Evolutionary conservation across 108 stramenopile species (phyloP).

Genomic region (Cyclotella sp.): DNA sequence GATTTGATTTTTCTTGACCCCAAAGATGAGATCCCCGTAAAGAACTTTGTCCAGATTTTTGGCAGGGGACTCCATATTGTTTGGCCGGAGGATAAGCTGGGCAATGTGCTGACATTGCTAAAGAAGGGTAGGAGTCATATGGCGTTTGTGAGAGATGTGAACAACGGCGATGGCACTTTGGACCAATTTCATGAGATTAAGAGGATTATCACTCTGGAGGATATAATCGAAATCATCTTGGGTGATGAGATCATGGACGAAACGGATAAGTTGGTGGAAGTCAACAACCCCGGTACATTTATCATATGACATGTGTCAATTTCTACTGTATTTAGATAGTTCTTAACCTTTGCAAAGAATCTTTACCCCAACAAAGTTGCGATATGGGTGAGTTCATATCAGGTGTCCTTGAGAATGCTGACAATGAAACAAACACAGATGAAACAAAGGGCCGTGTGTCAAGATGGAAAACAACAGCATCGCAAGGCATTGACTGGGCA

Average conservation of each 20-base stretch:
- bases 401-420: constrained; percentile 28
- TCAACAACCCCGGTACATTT: constrained; percentile 45
- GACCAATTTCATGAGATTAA: constrained; percentile 95
- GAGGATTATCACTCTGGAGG: constrained; percentile 98
- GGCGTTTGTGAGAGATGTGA: constrained; percentile 95
- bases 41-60: constrained; percentile 94
- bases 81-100: constrained; percentile 88
- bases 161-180: constrained; percentile 65
- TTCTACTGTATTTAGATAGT: background rate
- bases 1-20: constrained; percentile 99
- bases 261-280: constrained; percentile 89
- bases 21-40: constrained; percentile 90
- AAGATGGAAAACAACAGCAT: constrained; percentile 1
- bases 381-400: constrained; percentile 42
- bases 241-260: constrained; percentile 99
- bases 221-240: constrained; percentile 93
- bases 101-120: constrained; percentile 89
- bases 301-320: background rate
- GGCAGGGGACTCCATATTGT: constrained; percentile 87
- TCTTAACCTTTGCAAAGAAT: constrained; percentile 35
- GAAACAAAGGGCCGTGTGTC: background rate
- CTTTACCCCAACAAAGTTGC: constrained; percentile 47
- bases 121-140: constrained; percentile 91
- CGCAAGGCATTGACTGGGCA: constrained; percentile 62
- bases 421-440: constrained; percentile 1